These are phyloP conservation scores for Otatea glauca DNA, from an alignment of 176 grass and related monocot species.

Conservation along the genomic window DNA sequence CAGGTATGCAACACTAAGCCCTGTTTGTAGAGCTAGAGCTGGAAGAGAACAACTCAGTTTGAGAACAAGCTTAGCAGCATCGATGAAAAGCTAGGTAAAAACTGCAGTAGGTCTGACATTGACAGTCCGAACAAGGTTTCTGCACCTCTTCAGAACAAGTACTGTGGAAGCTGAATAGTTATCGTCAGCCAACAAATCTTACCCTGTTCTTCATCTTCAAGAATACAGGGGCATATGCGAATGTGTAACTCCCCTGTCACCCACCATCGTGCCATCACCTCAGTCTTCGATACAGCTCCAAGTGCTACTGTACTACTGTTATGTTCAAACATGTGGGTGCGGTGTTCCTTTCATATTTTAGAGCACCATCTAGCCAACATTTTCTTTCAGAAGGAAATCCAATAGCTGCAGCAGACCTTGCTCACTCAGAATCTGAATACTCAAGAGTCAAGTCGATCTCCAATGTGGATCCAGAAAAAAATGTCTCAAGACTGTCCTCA, in stretches of 20 bases:
- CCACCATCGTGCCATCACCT: not conserved
- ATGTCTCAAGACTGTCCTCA: not conserved
- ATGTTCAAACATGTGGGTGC: slow-evolving; percentile 20
- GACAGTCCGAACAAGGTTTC: not conserved
- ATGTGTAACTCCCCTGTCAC: not conserved
- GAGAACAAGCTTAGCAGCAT: not conserved
- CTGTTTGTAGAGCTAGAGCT: not conserved
- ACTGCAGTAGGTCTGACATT: slow-evolving; percentile 5
- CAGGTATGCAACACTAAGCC: not conserved
- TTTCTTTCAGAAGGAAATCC: not conserved
- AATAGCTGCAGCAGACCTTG: slow-evolving; percentile 7
- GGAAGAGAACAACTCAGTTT: not conserved
- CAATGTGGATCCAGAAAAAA: not conserved
- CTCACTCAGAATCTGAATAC: not conserved
- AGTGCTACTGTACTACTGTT: not conserved
- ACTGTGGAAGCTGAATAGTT: not conserved
- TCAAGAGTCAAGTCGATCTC: not conserved
- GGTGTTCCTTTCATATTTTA: slow-evolving; percentile 5
- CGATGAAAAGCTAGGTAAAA: not conserved
- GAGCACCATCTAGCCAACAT: not conserved
- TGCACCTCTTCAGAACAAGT: not conserved
- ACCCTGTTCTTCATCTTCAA: slow-evolving; percentile 17
- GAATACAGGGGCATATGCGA: not conserved
- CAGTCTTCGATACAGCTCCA: not conserved
- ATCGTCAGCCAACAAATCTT: not conserved